Evolutionary conservation across 2,329 filamentous ascomycete genomes (phyloP).

Genomic region (Aureobasidium uvarum): DNA sequence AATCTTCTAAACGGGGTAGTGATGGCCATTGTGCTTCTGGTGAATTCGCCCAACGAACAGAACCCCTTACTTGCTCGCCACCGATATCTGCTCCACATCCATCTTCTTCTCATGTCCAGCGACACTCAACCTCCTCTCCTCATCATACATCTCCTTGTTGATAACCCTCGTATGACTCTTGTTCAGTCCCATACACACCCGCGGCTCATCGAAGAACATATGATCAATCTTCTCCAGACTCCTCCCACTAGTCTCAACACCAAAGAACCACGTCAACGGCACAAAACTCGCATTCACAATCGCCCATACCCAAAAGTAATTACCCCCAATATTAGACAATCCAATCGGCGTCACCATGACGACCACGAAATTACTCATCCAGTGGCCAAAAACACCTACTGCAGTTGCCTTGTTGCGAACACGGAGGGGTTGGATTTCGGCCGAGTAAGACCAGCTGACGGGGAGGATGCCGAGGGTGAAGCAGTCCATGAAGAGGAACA

Average conservation of each 20-base stretch:
- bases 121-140: slow-evolving; percentile 32
- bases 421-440: slow-evolving; percentile 50
- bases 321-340: slow-evolving; percentile 26
- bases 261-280: slow-evolving; percentile 34
- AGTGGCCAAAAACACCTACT: slow-evolving; percentile 45
- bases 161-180: slow-evolving; percentile 34
- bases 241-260: slow-evolving; percentile 39
- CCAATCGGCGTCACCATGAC: slow-evolving; percentile 31
- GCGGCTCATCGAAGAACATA: slow-evolving; percentile 37
- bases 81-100: slow-evolving; percentile 3
- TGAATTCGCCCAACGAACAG: not conserved
- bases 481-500: slow-evolving; percentile 55
- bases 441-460: slow-evolving; percentile 44
- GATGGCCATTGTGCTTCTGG: too few species aligned
- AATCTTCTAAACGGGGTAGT: too few species aligned
- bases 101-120: slow-evolving; percentile 15
- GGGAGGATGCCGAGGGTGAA: slow-evolving; percentile 53
- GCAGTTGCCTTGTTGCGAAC: slow-evolving; percentile 52
- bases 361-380: slow-evolving; percentile 35
- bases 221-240: slow-evolving; percentile 29
- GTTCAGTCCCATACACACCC: slow-evolving; percentile 38
- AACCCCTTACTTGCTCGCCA: not conserved
- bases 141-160: slow-evolving; percentile 31
- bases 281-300: slow-evolving; percentile 46
- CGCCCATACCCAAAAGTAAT: slow-evolving; percentile 30